phyloP scores from a whole-genome alignment of 352 stramenopile genomes.

The Globisporangium irregulare region DNA sequence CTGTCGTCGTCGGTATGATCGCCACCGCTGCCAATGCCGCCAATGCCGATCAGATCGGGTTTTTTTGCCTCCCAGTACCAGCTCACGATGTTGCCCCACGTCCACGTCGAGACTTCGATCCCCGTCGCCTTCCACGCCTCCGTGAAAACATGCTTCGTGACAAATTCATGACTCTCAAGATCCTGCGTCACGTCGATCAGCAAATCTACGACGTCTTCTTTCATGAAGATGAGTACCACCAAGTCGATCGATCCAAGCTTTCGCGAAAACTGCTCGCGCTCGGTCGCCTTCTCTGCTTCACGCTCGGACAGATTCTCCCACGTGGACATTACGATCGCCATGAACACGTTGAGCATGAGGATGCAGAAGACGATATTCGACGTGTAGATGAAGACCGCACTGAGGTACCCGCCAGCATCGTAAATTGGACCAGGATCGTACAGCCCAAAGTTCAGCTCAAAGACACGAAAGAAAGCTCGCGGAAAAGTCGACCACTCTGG shows the following conservation, averaged over 20 bases:
- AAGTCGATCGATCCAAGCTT: constrained; percentile 38
- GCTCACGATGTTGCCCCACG: constrained; percentile 34
- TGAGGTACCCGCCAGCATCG: constrained; percentile 56
- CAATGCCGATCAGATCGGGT: neutral
- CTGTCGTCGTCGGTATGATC: constrained; percentile 15
- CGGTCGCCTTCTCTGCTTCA: constrained; percentile 43
- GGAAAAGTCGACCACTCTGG: constrained; percentile 63
- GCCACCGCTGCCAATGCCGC: constrained; percentile 5
- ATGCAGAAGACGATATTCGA: constrained; percentile 69
- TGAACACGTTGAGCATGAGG: constrained; percentile 78
- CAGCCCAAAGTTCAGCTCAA: constrained; percentile 70
- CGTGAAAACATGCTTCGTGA: constrained; percentile 37
- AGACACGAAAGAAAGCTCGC: constrained; percentile 58
- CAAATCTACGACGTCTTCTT: constrained; percentile 59
- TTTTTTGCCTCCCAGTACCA: constrained; percentile 62
- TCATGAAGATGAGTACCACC: constrained; percentile 48
- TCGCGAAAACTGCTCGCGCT: constrained; percentile 44
- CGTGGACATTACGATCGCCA: constrained; percentile 76
- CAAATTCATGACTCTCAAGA: constrained; percentile 32
- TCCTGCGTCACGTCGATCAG: constrained; percentile 53
- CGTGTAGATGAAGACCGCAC: constrained; percentile 69
- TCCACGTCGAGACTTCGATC: constrained; percentile 37
- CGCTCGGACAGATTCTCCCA: constrained; percentile 59
- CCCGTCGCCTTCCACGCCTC: constrained; percentile 38
- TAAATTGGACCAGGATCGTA: constrained; percentile 72